These are phyloP conservation scores for Paraglomus brasilianum DNA, from an alignment of 192 early-diverging fungal species.

Conservation along the genomic window DNA sequence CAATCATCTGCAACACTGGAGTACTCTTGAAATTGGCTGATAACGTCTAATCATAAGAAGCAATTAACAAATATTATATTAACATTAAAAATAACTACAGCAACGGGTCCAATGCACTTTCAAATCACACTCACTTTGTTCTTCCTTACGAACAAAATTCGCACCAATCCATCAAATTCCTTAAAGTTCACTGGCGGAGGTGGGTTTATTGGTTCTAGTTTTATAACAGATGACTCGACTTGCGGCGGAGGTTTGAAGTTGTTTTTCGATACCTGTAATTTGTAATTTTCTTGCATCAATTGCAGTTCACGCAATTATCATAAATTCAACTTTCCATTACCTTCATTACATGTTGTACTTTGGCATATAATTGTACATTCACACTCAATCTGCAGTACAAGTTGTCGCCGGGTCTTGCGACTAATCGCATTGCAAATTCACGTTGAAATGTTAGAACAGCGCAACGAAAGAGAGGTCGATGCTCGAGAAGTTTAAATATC, in stretches of 20 bases:
- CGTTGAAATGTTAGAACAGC: conserved; percentile 99
- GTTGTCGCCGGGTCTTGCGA: conserved; percentile 91
- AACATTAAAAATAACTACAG: too few species aligned
- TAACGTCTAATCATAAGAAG: conserved; percentile 56
- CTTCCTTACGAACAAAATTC: conserved; percentile 90
- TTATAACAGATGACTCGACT: conserved; percentile 94
- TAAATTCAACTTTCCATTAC: conserved; percentile 27
- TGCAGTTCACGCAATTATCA: not conserved
- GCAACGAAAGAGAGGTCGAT: conserved; percentile 88
- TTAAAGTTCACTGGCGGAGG: conserved; percentile 93
- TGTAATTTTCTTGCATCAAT: conserved; percentile 5
- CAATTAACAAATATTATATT: conserved; percentile 15
- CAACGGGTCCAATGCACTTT: too few species aligned
- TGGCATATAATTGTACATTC: conserved; percentile 91
- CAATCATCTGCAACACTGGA: conserved; percentile 84
- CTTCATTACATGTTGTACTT: conserved; percentile 97
- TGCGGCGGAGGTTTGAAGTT: conserved; percentile 98
- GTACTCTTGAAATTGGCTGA: conserved; percentile 87
- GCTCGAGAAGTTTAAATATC: conserved; percentile 92
- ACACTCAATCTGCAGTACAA: conserved; percentile 91
- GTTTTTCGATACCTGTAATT: conserved; percentile 79
- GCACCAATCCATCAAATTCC: conserved; percentile 96
- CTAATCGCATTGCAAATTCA: conserved; percentile 93
- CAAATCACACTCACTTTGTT: conserved; percentile 80
- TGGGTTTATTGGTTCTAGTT: conserved; percentile 89